Conservation (phyloP, 495 filamentous ascomycete genomes). For the Alectoria sarmentosa region DNA sequence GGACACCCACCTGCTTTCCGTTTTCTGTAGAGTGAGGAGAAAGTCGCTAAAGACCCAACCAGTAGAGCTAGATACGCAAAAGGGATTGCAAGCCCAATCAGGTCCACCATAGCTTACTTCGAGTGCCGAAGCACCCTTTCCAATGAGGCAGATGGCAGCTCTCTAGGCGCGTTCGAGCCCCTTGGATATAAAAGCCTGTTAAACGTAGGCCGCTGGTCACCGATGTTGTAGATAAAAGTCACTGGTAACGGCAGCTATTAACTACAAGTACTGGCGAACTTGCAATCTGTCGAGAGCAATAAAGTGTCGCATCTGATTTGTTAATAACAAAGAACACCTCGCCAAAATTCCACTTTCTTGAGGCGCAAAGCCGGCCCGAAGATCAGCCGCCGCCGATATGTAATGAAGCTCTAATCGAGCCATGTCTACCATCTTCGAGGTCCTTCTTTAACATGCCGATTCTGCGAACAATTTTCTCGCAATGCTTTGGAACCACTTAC, state of each 20-base stretch:
- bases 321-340: slow-evolving; percentile 18
- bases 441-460: neutral
- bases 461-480: neutral
- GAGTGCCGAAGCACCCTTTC: neutral
- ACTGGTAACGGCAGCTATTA: neutral
- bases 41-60: slow-evolving; percentile 79
- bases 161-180: neutral
- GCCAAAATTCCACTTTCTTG: neutral
- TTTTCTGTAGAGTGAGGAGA: slow-evolving; percentile 87
- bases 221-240: neutral
- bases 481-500: neutral
- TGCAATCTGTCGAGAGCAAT: neutral
- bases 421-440: slow-evolving; percentile 5
- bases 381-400: slow-evolving; percentile 12
- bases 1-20: slow-evolving; percentile 73
- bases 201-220: neutral
- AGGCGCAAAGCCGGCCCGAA: slow-evolving; percentile 15
- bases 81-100: slow-evolving; percentile 71
- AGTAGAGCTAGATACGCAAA: slow-evolving; percentile 84
- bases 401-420: neutral
- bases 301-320: neutral
- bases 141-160: slow-evolving; percentile 1
- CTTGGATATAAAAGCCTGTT: neutral
- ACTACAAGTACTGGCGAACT: neutral
- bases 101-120: slow-evolving; percentile 54